Evolutionary conservation across 2,329 filamentous ascomycete species (phyloP), one percentile per base, ranked within the genome.

Genomic region (Chaetomium olivaceum): DNA sequence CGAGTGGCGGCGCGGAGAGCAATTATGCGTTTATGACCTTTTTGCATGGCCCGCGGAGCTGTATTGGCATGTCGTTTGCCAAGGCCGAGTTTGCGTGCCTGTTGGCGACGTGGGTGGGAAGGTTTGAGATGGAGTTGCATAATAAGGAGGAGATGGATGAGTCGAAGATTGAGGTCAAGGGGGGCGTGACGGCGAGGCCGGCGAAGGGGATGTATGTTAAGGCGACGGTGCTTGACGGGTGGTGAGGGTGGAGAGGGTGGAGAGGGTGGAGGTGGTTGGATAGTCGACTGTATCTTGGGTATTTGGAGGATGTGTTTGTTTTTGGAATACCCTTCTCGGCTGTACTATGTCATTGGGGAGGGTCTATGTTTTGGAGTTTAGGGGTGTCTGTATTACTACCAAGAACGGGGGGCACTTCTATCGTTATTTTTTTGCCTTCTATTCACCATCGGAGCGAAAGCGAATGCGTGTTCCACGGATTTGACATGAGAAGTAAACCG

Each of bases 21-120:
- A 95, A 94, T 76, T 96, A 90, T 75, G 85, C 89, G 0, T 89
- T 90, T 72, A 75, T 94, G 77, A 94, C 91, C 0, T 97, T 97
- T 78, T 76, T 97, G 65, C 92, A 96, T 75, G 93, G 93, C 0
- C 92, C 93, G 1, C 81, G 93, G 61, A 91, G 89, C 73, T 97
- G 93, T 74, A 97, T 97, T 71, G 93, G 93, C 0, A 85, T 89
- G 76, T 82, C 82, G 2, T 97, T 97, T 78, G 91, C 93, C 0
- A 89, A 87, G 74, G 87, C 89, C 0, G 94, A 97, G 80, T 91
- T 97, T 77, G 92, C 91, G 9, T 94, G 90, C 74, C 78, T 97
- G 68, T 75, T 97, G 56, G 93, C 92, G 25, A 84, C 86, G 9
- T 87, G 91, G 83, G 84, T 94, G 4, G 92, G 92, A 0, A 83